Base-by-base conservation (phyloP, 208 protist species). In the Entamoeba invadens region DNA sequence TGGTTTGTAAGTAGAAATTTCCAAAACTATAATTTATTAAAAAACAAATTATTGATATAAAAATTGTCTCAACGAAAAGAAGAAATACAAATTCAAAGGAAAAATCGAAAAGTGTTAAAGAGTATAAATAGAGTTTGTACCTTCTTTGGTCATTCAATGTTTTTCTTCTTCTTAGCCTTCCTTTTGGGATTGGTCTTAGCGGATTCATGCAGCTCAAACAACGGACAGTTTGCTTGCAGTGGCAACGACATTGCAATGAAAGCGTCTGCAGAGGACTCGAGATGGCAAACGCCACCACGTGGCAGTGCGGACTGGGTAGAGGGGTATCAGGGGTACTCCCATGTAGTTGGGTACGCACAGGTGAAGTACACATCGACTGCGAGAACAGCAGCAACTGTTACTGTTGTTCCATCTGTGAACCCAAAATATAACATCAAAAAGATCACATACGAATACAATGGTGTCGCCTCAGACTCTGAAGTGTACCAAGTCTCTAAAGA, bases 401-500 rank as follows among this genome's bases (percentile, higher is more conserved):
- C 4, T 16, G 46, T 93, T 46, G 50, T 68, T 31, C 50, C 50
- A 38, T 42, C 45, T 44, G 18, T 42, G 42, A 57, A 25, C 1
- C 46, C 31, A 51, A 68, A 68, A 8, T 93, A 57, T 16, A 47
- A 42, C 10, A 47, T 31, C 14, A 94, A 38, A 92, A 57, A 46
- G 16, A 96, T 25, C 51, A 50, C 1, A 95, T 96, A 45, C 91
- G 91, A 45, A 96, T 96, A n/a, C 91, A 44, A 94, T 68, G 50
- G 50, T 68, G 50, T 68, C 25, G 42, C n/a, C n/a, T n/a, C n/a
- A n/a, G n/a, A n/a, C n/a, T n/a, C n/a, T n/a, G n/a, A n/a, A n/a
- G n/a, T n/a, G n/a, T n/a, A n/a, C n/a, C n/a, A n/a, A n/a, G n/a
- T n/a, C n/a, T n/a, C n/a, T n/a, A n/a, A n/a, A n/a, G n/a, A n/a